Evolutionary conservation across 2,329 filamentous ascomycete genomes (phyloP), one percentile per base, ranked within the genome.

Genomic region (Lachnum nothofagi): DNA sequence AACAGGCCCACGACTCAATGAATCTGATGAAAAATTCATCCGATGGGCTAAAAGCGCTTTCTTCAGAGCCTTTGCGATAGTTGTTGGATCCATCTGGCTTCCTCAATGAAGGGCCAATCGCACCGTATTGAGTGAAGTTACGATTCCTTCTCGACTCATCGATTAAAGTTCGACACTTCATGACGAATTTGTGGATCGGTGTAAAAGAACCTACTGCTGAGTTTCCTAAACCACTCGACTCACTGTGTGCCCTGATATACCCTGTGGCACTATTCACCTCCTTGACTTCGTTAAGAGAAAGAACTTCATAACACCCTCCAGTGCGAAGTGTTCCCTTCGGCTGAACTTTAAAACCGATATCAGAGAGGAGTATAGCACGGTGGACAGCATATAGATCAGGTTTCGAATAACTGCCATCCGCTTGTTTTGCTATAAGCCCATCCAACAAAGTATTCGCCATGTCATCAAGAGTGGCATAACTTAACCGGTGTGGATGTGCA

Each of bases 331-430:
- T 76, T 59, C 56, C 52, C 20, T 66, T 74, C 65, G 52, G 56
- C 53, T 76, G 72, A n/a, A 63, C 78, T 54, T 74, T 72, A 61
- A 90, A 87, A 23, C 73, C 78, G 45, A 81, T 72, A 7, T 83
- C 80, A 51, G 82, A 76, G 34, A 75, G 71, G 20, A 75, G 65
- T 6, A 91, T 63, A 7, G 83, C 77, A 48, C 78, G 78, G 56
- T 89, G 83, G 5, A 90, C 80, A 3, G 87, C 86, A 59, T 88
- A 86, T 4, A 89, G 67, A 7, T 76, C 74, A 23, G 72, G 60
- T 1, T 73, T 55, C 0, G 74, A 67, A 45, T 75, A 75, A 8
- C 65, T 67, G 1, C 64, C 65, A 19, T 65, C 62, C 1, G 55
- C 20, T 8, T 44, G 22, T 31, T 44, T 56, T 24, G 61, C 51